Percentiles rank a stretch among this genome's conserved stretches.
Conservation (phyloP, 805 yeast species). For the Starmerella asiatica region DNA sequence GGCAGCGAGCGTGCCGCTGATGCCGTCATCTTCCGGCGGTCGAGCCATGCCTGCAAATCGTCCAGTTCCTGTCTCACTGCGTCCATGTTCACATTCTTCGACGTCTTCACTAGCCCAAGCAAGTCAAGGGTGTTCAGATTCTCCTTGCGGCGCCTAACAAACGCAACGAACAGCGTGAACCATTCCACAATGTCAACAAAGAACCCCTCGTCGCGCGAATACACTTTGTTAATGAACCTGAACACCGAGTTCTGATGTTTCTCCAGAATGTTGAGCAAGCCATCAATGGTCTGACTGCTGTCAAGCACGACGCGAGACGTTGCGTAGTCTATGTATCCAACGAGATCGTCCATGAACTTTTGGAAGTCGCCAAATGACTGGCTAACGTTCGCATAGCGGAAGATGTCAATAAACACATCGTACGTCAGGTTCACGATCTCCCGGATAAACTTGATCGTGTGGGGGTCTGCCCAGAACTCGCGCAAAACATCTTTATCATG, state of each 20-base stretch:
- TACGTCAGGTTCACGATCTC: slow-evolving; percentile 60
- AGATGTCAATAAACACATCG: slow-evolving; percentile 57
- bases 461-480: slow-evolving; percentile 75
- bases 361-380: slow-evolving; percentile 52
- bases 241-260: slow-evolving; percentile 62
- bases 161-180: slow-evolving; percentile 52
- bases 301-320: slow-evolving; percentile 38
- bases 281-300: slow-evolving; percentile 51
- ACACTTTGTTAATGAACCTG: slow-evolving; percentile 67
- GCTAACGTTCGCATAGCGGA: slow-evolving; percentile 53
- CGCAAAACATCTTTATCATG: slow-evolving; percentile 65
- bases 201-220: slow-evolving; percentile 58
- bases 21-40: slow-evolving; percentile 19
- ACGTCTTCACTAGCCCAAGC: slow-evolving; percentile 24
- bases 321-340: slow-evolving; percentile 39
- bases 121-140: slow-evolving; percentile 35
- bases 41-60: slow-evolving; percentile 27
- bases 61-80: slow-evolving; percentile 32
- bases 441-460: slow-evolving; percentile 58
- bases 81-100: slow-evolving; percentile 25
- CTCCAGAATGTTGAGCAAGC: slow-evolving; percentile 50
- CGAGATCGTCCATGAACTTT: slow-evolving; percentile 53
- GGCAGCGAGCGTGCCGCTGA: slow-evolving; percentile 27
- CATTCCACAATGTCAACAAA: slow-evolving; percentile 62
- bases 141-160: slow-evolving; percentile 47